phyloP scores from a whole-genome alignment of 179 eudicot genomes.

The Spergularia azorica region DNA sequence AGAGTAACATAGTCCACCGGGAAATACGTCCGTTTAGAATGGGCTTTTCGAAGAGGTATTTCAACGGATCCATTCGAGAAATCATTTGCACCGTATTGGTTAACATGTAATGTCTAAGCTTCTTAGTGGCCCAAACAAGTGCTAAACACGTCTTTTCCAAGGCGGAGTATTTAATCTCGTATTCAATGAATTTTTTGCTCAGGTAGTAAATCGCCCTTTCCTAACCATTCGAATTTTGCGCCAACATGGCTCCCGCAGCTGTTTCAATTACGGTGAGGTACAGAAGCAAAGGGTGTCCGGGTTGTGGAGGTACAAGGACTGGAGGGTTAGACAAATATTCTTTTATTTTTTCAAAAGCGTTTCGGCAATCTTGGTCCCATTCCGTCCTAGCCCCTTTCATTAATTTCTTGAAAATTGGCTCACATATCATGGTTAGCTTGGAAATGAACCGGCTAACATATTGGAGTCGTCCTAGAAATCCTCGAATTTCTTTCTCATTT shows the following conservation, averaged over 20 bases:
- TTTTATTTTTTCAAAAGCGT: not conserved
- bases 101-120: not conserved
- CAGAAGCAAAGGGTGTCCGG: not conserved
- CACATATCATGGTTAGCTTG: not conserved
- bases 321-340: not conserved
- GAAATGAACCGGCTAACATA: conserved; percentile 5
- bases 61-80: too few relatives aligned
- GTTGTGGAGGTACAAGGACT: not conserved
- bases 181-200: not conserved
- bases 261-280: not conserved
- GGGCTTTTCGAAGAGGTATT: too few relatives aligned
- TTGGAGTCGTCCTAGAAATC: not conserved
- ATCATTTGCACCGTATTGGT: too few relatives aligned
- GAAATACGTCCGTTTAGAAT: too few relatives aligned
- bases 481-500: not conserved
- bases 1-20: too few relatives aligned
- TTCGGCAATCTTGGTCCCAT: not conserved
- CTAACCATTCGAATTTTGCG: not conserved
- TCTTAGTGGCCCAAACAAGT: too few relatives aligned
- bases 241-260: not conserved
- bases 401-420: not conserved
- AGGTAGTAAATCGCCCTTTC: not conserved
- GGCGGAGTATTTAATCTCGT: too few relatives aligned
- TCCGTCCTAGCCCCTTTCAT: not conserved
- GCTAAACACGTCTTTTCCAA: too few relatives aligned